Base-by-base conservation (phyloP, 2,329 filamentous ascomycete species). In the Aspergillus ustus region DNA sequence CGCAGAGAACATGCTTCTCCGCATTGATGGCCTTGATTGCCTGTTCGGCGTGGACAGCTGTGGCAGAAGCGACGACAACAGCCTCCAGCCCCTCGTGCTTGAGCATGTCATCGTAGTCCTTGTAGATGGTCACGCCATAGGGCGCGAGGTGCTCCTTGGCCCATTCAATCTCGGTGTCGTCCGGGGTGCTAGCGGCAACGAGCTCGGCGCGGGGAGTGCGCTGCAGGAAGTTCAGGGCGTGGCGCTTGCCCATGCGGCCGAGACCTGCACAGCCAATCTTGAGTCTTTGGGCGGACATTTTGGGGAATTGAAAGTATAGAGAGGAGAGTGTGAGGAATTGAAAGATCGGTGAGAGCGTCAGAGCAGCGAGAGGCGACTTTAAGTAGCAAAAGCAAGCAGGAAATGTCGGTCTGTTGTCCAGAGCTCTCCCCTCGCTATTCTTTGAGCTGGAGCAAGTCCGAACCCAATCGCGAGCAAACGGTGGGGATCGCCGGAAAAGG, bases 41-140 rank as follows among this genome's bases (percentile, higher is more conserved):
- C 68, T 87, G 83, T 64, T 86, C 81, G 3, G 84, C 84, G 64
- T 87, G 85, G 29, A 83, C 82, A 1, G 80, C 82, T 1, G 85
- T 87, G 17, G 82, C 83, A 4, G 82, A 83, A 1, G 83, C 82
- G 29, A 87, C 76, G 22, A 86, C 80, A 2, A 87, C 82, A 1
- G 85, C 85, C 68, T 85, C 79, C 1, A 87, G 72, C 13, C 82
- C 83, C 63, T 81, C 76, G 62, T 86, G 83, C 72, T 81, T 79
- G 56, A 87, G 77, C 84, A 87, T 84, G 61, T 84, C 80, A 52
- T 85, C 83, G 67, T 82, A 87, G 71, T 84, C 75, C 58, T 74
- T 77, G 75, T 86, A 87, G 22, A 85, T 67, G 56, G 74, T 82
- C 51, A 84, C 82, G 11, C 83, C 84, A 66, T 75, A 82, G 4